Evolutionary conservation across 2,329 filamentous ascomycete genomes (phyloP).

Genomic region (Ascomycota sp.): DNA sequence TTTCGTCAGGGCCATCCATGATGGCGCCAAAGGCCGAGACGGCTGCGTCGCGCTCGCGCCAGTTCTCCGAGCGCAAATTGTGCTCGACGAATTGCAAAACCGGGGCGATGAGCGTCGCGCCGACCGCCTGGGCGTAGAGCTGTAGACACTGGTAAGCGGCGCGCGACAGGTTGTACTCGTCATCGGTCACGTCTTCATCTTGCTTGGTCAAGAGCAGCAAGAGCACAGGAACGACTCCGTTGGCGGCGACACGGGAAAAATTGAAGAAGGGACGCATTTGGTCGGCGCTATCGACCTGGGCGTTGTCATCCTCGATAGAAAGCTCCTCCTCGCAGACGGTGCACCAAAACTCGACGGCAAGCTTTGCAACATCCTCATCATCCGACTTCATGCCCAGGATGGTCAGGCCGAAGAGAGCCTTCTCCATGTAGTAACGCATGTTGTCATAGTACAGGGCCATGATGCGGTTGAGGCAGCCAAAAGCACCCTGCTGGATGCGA

Average conservation of each 20-base stretch:
- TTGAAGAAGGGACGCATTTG: slow-evolving; percentile 88
- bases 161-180: slow-evolving; percentile 92
- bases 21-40: slow-evolving; percentile 96
- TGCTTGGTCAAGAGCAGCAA: slow-evolving; percentile 82
- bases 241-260: slow-evolving; percentile 80
- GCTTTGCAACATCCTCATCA: slow-evolving; percentile 93
- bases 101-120: slow-evolving; percentile 61
- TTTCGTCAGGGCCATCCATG: slow-evolving; percentile 94
- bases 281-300: slow-evolving; percentile 50
- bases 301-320: slow-evolving; percentile 92
- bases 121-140: slow-evolving; percentile 84
- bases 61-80: slow-evolving; percentile 78
- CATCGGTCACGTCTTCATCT: slow-evolving; percentile 88
- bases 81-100: slow-evolving; percentile 83
- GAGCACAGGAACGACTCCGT: slow-evolving; percentile 85
- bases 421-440: slow-evolving; percentile 99
- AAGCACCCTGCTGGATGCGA: slow-evolving; percentile 86
- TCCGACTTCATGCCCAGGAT: slow-evolving; percentile 97
- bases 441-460: slow-evolving; percentile 99
- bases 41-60: slow-evolving; percentile 85
- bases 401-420: slow-evolving; percentile 90
- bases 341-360: slow-evolving; percentile 98
- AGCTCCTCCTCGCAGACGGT: slow-evolving; percentile 99
- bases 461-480: slow-evolving; percentile 93
- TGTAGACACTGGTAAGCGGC: slow-evolving; percentile 93